Conservation (phyloP, 1,139 yeast genomes). For the Petasospora fabianii region DNA sequence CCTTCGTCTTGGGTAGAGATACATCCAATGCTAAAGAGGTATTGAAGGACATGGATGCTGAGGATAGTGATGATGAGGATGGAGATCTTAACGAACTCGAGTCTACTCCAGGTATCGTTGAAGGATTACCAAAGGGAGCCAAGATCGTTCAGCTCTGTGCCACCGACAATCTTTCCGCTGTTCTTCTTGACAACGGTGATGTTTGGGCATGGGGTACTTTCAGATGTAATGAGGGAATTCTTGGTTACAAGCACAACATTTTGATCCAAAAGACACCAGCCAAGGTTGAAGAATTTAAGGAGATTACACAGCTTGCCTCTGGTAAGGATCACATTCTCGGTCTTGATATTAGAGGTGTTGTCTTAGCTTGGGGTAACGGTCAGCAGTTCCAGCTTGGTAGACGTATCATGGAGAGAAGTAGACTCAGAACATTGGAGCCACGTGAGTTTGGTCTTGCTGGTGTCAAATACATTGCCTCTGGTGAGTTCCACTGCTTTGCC, state of each 20-base stretch:
- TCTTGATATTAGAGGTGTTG: conserved; percentile 78
- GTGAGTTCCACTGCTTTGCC: conserved; percentile 96
- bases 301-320: conserved; percentile 80
- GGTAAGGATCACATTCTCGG: conserved; percentile 93
- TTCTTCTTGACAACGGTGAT: conserved; percentile 73
- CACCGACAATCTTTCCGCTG: conserved; percentile 87
- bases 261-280: conserved; percentile 65
- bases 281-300: conserved; percentile 55
- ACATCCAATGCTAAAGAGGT: conserved; percentile 59
- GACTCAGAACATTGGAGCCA: conserved; percentile 66
- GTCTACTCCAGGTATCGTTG: conserved; percentile 80
- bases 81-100: conserved; percentile 86
- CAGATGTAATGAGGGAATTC: conserved; percentile 85
- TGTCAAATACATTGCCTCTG: conserved; percentile 79
- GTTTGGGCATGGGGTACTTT: conserved; percentile 98
- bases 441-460: conserved; percentile 76
- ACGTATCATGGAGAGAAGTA: conserved; percentile 71
- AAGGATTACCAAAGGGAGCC: conserved; percentile 53
- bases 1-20: conserved; percentile 89
- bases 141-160: conserved; percentile 83
- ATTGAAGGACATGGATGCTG: conserved; percentile 62
- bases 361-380: conserved; percentile 97
- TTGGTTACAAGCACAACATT: conserved; percentile 73
- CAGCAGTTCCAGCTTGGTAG: conserved; percentile 91
- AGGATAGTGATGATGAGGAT: conserved; percentile 55